A percentile compares a stretch with the other conserved stretches of the same genome.
Conservation (phyloP, 257 asterid species). For the Marsdenia floribunda region DNA sequence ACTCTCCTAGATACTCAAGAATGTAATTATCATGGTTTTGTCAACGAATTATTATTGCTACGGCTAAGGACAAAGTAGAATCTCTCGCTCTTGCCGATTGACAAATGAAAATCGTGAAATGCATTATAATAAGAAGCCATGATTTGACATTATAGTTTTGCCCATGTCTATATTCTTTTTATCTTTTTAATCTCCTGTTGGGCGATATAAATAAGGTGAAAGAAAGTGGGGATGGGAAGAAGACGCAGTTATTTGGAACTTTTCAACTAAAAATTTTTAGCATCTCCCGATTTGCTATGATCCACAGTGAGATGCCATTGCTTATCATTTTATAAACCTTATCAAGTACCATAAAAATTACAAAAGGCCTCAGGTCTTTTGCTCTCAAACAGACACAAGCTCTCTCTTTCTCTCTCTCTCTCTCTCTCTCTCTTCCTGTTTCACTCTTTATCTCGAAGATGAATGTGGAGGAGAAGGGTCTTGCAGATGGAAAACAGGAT, state of each 20-base stretch:
- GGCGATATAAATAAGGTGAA: neutral
- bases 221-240: neutral
- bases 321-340: neutral
- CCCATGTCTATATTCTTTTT: neutral
- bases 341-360: neutral
- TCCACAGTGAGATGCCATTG: neutral
- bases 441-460: conserved; percentile 13
- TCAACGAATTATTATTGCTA: neutral
- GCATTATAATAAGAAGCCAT: too few species aligned
- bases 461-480: conserved; percentile 38
- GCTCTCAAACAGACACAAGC: neutral
- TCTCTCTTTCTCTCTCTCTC: neutral
- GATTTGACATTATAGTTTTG: neutral
- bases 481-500: conserved; percentile 26
- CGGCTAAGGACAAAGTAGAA: neutral
- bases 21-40: neutral
- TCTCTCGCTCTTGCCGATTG: neutral
- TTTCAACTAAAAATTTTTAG: neutral
- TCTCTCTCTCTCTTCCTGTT: neutral
- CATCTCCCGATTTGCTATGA: neutral
- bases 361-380: too few species aligned
- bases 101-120: neutral
- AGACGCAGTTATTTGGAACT: neutral
- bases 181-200: neutral
- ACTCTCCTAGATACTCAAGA: neutral